Base-by-base conservation (phyloP, 768 basidiomycete genomes). In the Collybia sp. region DNA sequence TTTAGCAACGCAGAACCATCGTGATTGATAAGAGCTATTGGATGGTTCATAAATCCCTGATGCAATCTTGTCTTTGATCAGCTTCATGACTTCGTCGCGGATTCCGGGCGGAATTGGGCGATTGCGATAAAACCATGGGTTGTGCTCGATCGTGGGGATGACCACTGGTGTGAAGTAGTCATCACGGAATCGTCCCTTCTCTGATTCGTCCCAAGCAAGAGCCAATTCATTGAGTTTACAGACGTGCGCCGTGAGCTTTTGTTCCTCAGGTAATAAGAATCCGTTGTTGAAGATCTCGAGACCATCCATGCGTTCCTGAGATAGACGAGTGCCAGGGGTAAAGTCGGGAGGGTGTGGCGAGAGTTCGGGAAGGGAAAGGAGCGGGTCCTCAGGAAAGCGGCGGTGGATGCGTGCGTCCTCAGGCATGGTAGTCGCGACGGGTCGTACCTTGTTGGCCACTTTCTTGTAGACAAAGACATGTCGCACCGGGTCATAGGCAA, bases 101-200 rank as follows among this genome's bases (percentile, higher is more conserved):
- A 63, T 55, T 6, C 65, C 66, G 0, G 52, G 62, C 1, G 65
- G 64, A 8, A 69, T 68, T 0, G 62, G 67, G 4, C 65, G 56
- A 39, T 62, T 64, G n/a, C 46, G 44, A 9, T 53, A 35, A 0
- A 46, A 51, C 64, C 66, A 68, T 1, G 67, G 67, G 13, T 58
- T 37, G 40, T 68, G 67, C 36, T 57, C 53, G 0, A 68, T 51
- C 2, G 58, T 58, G 1, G 59, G 61, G 9, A 61, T 61, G 0
- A 51, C 44, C 0, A 62, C 50, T 0, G 58, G 59, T 8, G 54
- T 48, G 32, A 62, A 61, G 36, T 56, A 62, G 5, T 60, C 57
- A 1, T 50, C 46, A 2, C 41, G 47, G 34, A 64, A 62, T 17
- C 46, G 58, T 20, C 61, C 63, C 39, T 56, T 58, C 39, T 68